A percentile compares a stretch with the other conserved stretches of the same genome.
These are phyloP conservation scores for Mesembryanthemum crystallinum DNA, from an alignment of 148 eudicot genomes.

Conservation along the genomic window DNA sequence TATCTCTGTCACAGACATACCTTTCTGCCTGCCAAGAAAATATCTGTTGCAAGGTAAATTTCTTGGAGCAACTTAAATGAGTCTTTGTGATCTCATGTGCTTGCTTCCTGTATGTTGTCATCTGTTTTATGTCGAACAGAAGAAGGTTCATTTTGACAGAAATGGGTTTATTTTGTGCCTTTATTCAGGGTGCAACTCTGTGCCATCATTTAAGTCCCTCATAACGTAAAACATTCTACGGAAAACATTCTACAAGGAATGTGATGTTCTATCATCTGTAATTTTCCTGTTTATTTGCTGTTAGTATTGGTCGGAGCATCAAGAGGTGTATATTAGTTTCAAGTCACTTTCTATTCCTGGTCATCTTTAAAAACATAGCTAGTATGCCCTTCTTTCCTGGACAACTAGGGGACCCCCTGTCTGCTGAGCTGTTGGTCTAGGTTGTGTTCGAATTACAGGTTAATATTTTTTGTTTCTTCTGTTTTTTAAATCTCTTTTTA, in stretches of 20 bases:
- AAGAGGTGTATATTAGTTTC: slow-evolving; percentile 21
- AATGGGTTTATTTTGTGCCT: neutral
- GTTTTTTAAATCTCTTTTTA: neutral
- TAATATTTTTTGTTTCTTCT: neutral
- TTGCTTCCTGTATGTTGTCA: neutral
- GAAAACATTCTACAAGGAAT: slow-evolving; percentile 15
- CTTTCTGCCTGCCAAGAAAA: slow-evolving; percentile 15
- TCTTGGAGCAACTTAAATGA: slow-evolving; percentile 4
- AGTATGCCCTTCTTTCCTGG: slow-evolving; percentile 24
- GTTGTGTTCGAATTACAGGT: slow-evolving; percentile 17
- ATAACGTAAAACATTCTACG: slow-evolving; percentile 5
- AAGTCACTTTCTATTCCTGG: slow-evolving; percentile 26
- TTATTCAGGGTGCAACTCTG: neutral
- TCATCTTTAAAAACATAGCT: slow-evolving; percentile 20
- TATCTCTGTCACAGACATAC: neutral
- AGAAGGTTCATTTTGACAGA: neutral
- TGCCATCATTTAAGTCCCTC: neutral
- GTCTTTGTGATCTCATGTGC: slow-evolving; percentile 6
- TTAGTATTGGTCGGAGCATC: slow-evolving; percentile 18
- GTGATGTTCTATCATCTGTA: slow-evolving; percentile 13
- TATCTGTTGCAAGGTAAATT: slow-evolving; percentile 3
- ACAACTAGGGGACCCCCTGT: slow-evolving; percentile 37
- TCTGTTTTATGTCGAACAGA: neutral
- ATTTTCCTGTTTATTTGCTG: slow-evolving; percentile 13
- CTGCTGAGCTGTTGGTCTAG: slow-evolving; percentile 28